Evolutionary conservation across 177 flowering plant species (phyloP), one percentile per base, ranked within the genome.

Genomic region (Vitis hybrid): DNA sequence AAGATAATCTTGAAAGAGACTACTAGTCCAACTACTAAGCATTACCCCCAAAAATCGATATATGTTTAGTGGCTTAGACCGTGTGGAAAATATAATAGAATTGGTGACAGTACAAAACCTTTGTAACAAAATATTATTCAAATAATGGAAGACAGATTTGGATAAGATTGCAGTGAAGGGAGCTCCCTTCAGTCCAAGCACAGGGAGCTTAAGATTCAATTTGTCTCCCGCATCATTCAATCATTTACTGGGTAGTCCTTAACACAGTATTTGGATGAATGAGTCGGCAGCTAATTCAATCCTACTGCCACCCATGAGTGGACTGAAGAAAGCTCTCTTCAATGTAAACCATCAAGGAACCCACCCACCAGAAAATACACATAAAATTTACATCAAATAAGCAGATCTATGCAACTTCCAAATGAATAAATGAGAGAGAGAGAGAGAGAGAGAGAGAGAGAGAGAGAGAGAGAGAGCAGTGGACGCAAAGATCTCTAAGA

Each of bases 161-260:
- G 17, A 51, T 2, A 73, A 12, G 18, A 51, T n/a, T 24, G n/a
- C 21, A 19, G 67, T 12, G 62, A 72, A 86, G 97, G 93, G 97
- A 91, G 97, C 94, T 91, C 94, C 94, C 97, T 91, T 91, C 97
- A 90, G 97, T 91, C 97, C 97, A 91, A 90, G 87, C 58, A 82
- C 81, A 80, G 87, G 77, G 76, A 83, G 82, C 80, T 74, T 77
- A 83, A 75, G 91, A 88, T 79, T 64, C 88, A 87, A 85, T 72
- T 74, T 77, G 88, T 74, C 94, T 91, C 91, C 88, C 86, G 91
- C 87, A 56, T 87, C 97, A 91, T 90, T 87, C 93, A 85, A 82
- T 85, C 97, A 88, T 77, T 78, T 90, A 81, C 88, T 69, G 74
- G 73, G 87, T 66, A 17, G 3, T n/a, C 18, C 18, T 6, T 35